phyloP scores from a whole-genome alignment of 139 green algal genomes.

The Chlorella ohadii region DNA sequence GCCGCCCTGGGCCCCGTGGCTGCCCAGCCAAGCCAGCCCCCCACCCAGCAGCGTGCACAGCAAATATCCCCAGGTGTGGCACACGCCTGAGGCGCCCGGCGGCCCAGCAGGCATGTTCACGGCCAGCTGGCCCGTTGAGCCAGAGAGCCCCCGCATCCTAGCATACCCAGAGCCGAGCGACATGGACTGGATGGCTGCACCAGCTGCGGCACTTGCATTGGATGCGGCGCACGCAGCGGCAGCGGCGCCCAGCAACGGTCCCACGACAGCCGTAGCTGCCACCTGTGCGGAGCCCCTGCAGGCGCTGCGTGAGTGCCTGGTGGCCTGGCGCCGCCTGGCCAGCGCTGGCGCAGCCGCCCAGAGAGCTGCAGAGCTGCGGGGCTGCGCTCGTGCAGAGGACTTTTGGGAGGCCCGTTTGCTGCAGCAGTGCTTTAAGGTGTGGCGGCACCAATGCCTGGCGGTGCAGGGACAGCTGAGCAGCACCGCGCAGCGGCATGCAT shows the following conservation, averaged over 20 bases:
- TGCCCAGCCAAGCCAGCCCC: no score
- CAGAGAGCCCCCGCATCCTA: slow-evolving; percentile 10
- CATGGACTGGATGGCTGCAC: not conserved
- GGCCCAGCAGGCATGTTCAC: not conserved
- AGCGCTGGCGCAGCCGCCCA: not conserved
- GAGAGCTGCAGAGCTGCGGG: not conserved
- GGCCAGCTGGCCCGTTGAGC: not conserved
- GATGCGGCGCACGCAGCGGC: no score
- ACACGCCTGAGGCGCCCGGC: no score
- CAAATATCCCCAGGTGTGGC: no score
- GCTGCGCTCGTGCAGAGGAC: not conserved
- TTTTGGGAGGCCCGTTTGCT: not conserved
- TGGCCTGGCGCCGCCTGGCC: not conserved
- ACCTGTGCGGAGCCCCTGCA: not conserved
- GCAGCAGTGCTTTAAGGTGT: not conserved
- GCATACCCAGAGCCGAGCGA: not conserved
- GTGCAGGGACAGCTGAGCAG: not conserved
- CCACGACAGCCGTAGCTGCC: not conserved
- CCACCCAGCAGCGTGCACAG: no score
- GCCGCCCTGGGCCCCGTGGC: no score
- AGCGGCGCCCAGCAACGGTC: no score
- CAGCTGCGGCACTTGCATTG: not conserved
- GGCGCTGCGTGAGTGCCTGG: not conserved
- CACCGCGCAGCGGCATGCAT: not conserved
- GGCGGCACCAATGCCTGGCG: not conserved